Percentiles rank a stretch among this genome's conserved stretches.
Evolutionary conservation across 306 rosid species (phyloP).

Genomic region (Benincasa hispida): DNA sequence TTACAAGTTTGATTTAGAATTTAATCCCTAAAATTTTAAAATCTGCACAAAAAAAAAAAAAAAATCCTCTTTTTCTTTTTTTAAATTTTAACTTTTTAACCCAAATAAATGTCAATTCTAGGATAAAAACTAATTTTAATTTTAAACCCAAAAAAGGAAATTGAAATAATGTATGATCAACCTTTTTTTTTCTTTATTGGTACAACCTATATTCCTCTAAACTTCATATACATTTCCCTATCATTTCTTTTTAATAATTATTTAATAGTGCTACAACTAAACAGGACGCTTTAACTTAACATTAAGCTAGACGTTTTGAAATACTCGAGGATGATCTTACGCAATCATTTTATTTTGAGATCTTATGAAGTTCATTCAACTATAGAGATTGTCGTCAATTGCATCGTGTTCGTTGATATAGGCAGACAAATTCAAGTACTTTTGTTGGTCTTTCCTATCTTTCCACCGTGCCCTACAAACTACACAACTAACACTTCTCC

Average conservation of each 20-base stretch:
- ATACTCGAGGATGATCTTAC: not conserved
- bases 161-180: too few species aligned
- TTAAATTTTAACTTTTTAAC: too few species aligned
- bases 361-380: not conserved
- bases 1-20: too few species aligned
- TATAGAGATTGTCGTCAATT: not conserved
- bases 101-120: too few species aligned
- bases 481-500: conserved; percentile 51
- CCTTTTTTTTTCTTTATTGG: too few species aligned
- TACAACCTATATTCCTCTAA: not conserved
- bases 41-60: too few species aligned
- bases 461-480: conserved; percentile 87
- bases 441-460: conserved; percentile 24
- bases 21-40: too few species aligned
- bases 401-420: conserved; percentile 28
- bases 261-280: not conserved
- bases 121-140: too few species aligned
- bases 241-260: not conserved
- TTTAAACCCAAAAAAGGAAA: too few species aligned
- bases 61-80: too few species aligned
- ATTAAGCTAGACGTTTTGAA: not conserved
- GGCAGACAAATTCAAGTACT: conserved; percentile 67
- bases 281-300: not conserved
- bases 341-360: not conserved
- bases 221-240: not conserved